These are phyloP conservation scores for Yarrowia phangngaensis DNA, from an alignment of 805 yeast genomes.

Conservation along the genomic window DNA sequence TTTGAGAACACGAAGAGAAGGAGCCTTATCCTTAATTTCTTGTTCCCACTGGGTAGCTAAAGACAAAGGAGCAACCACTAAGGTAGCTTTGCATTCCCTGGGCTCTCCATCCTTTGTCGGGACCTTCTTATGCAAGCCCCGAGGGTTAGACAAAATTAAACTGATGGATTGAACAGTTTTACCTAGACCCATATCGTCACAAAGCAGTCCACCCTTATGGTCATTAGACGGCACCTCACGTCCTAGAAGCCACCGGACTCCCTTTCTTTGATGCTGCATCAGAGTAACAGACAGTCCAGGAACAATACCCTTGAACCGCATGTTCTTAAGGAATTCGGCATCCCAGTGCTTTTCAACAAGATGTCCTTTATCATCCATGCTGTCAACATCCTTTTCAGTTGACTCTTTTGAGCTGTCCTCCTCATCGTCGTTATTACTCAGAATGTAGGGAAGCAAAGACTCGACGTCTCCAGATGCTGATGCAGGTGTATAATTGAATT, in stretches of 20 bases:
- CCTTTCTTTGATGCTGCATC: constrained; percentile 48
- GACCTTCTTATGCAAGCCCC: constrained; percentile 5
- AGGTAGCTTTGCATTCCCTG: constrained; percentile 34
- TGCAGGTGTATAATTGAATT: constrained; percentile 22
- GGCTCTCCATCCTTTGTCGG: constrained; percentile 12
- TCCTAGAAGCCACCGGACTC: constrained; percentile 43
- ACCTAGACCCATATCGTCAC: constrained; percentile 91
- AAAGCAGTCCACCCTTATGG: constrained; percentile 55
- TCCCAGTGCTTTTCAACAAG: constrained; percentile 19
- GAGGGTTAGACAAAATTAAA: constrained; percentile 47
- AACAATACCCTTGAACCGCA: constrained; percentile 18
- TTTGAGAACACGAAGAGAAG: constrained; percentile 14
- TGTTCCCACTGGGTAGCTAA: constrained; percentile 45
- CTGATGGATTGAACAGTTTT: constrained; percentile 78
- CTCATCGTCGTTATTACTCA: constrained; percentile 17
- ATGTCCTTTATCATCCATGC: constrained; percentile 13
- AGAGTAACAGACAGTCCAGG: constrained; percentile 43
- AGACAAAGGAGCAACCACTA: constrained; percentile 46
- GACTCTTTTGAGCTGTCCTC: constrained; percentile 3
- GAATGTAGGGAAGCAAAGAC: constrained; percentile 12
- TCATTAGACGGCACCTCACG: constrained; percentile 40
- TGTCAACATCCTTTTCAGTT: neutral
- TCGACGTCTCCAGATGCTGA: constrained; percentile 13
- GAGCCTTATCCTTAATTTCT: constrained; percentile 37
- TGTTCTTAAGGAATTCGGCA: constrained; percentile 7